Base-by-base conservation (phyloP, 305 asterid species). In the Rubia tinctorum region DNA sequence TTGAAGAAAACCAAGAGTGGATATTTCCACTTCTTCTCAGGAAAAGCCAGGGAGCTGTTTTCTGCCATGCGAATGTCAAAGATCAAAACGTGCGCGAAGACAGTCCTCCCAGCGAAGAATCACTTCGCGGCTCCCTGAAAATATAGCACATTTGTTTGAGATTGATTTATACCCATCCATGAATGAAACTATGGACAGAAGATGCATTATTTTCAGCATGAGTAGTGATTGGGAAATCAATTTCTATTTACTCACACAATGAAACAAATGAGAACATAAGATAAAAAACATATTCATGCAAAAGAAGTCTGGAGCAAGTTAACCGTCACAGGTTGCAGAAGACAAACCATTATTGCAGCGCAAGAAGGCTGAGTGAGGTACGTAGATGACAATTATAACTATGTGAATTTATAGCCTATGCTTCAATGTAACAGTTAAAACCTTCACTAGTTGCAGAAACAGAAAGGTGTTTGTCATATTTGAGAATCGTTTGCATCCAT, bases 1-100 rank as follows among this genome's bases (percentile, higher is more conserved):
- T 84, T 71, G 78, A 92, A 85, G 86, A 92, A 83, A 53, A 88
- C 96, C 11, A 81, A 80, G 76, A 90, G 45, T 7, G 97, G 98
- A 45, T 83, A n/a, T 70, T 84, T 82, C 87, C 85, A 82, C 69
- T 75, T 87, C 25, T 69, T 72, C 71, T 75, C 60, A 1, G 84
- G 27, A 23, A 76, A 18, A 47, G 76, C 44, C 14, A 71, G 58
- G 72, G 37, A 71, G 63, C 67, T 73, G 72, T 75, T 72, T 58
- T 86, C 95, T 34, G 88, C 90, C 96, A 92, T 92, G 77, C 25
- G 20, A 58, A 44, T 17, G 27, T 17, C 55, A 49, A 60, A 15
- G 42, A 68, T 40, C 17, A 42, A 56, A 44, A 68, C 7, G 49
- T 40, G 59, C 20, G 12, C 14, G 77, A 11, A 45, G 53, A 15